Percentiles rank a stretch among this genome's conserved stretches.
These are phyloP conservation scores for Trichophyton mentagrophytes DNA, from an alignment of 2,329 filamentous ascomycete species.

Conservation along the genomic window DNA sequence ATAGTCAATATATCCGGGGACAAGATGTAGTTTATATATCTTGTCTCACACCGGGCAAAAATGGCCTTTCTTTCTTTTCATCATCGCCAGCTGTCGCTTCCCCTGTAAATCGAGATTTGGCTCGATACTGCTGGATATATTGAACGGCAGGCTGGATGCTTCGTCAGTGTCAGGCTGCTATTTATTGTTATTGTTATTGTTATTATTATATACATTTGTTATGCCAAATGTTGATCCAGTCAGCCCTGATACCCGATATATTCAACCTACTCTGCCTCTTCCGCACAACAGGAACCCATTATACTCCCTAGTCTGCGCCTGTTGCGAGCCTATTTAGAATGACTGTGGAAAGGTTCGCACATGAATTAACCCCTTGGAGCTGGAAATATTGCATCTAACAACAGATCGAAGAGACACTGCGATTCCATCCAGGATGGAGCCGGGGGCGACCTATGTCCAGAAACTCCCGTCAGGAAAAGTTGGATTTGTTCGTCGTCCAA, in stretches of 20 bases:
- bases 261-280: neutral
- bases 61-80: neutral
- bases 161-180: neutral
- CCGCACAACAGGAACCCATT: neutral
- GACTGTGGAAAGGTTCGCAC: neutral
- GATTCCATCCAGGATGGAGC: slow-evolving; percentile 2
- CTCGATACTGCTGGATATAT: neutral
- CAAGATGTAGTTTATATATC: neutral
- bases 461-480: slow-evolving; percentile 11
- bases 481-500: slow-evolving; percentile 13
- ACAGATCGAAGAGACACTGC: neutral
- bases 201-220: neutral
- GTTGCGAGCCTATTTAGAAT: neutral
- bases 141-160: neutral
- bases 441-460: slow-evolving; percentile 10
- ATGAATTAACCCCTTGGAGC: neutral
- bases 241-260: neutral
- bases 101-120: neutral
- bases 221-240: neutral
- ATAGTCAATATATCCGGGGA: neutral
- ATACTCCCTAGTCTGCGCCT: neutral
- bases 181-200: neutral
- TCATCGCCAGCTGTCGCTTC: neutral
- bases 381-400: neutral
- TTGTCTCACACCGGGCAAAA: neutral